Base-by-base conservation (phyloP, 169 alveolate genomes). In the Cryptosporidium parvum region DNA sequence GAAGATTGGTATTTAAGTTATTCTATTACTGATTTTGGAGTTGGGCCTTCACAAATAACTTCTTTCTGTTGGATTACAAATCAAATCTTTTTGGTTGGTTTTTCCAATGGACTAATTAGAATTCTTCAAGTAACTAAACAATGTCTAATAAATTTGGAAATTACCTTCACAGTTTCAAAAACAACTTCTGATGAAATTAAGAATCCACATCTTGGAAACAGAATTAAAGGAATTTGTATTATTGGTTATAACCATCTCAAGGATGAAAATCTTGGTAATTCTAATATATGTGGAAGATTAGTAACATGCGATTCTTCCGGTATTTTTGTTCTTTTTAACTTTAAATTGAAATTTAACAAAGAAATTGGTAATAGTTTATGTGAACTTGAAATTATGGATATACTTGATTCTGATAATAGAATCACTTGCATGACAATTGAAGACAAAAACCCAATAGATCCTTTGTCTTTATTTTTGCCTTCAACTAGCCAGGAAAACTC, bases 221-320 rank as follows among this genome's bases (percentile, higher is more conserved):
- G 86, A 75, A 75, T 75, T 26, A 75, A 75, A 33, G 86, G 86
- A 12, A 56, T 75, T 26, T 37, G 51, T n/a, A 65, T 31, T 5
- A n/a, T 65, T 16, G 53, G 51, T 12, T 29, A 65, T 14, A n/a
- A 8, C 51, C 39, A 48, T 33, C 18, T 59, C 5, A 16, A 21
- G 10, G 26, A 18, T 5, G 18, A 26, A 31, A 8, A 7, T 23
- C 21, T 9, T 14, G 31, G 33, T 21, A 2, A 37, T n/a, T 56
- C 0, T 3, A 23, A n/a, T 1, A 14, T 18, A 14, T 18, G 16
- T n/a, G 86, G 86, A n/a, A 31, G 6, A 21, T 33, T 75, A 26
- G 73, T 56, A 39, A 39, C 73, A 1, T 75, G 86, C 29, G 86
- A 75, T 44, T 75, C 86, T 3, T 35, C 56, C 4, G 86, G 86